Evolutionary conservation across 1,139 yeast species (phyloP).

Genomic region (Magnusiomyces suaveolens): DNA sequence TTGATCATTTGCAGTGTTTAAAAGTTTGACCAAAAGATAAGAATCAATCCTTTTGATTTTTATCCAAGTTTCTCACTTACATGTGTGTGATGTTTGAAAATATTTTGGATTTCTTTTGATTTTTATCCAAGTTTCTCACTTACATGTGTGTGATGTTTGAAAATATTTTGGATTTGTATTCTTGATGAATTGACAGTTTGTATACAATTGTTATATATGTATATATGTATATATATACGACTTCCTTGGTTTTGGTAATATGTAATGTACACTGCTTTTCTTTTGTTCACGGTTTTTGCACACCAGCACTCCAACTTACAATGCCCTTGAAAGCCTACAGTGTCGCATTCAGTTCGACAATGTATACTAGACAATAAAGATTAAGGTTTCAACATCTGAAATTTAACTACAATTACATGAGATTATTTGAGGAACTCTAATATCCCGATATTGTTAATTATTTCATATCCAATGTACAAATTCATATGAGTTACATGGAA

Average conservation of each 20-base stretch:
- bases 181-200: not conserved
- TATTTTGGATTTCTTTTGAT: not conserved
- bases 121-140: too few relatives aligned
- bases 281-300: not conserved
- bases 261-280: not conserved
- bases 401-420: not conserved
- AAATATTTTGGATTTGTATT: not conserved
- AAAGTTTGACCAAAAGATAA: not conserved
- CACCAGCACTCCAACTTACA: not conserved
- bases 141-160: too few relatives aligned
- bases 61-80: too few relatives aligned
- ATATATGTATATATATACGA: not conserved
- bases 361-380: not conserved
- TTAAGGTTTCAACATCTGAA: too few relatives aligned
- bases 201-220: not conserved
- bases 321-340: not conserved
- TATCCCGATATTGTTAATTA: too few relatives aligned
- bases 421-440: not conserved
- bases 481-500: not conserved
- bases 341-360: not conserved
- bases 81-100: too few relatives aligned
- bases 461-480: not conserved
- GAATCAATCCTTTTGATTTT: not conserved
- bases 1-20: not conserved
- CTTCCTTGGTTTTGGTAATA: not conserved